Evolutionary conservation across 1,139 yeast genomes (phyloP).

Genomic region (Candida tunisiensis): DNA sequence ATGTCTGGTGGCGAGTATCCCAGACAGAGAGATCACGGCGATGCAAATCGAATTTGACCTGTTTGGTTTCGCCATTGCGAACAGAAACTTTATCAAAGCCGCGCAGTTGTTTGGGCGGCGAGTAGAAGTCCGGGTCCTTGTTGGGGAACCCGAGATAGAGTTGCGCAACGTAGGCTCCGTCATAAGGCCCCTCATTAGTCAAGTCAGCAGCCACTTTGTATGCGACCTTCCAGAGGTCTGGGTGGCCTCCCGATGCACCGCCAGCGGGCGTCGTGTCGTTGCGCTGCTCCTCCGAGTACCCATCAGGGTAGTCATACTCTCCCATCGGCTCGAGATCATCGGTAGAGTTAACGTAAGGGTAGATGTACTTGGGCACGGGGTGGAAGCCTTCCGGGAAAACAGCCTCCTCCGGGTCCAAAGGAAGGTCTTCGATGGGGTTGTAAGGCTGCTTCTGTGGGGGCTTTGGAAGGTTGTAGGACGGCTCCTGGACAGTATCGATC

Average conservation of each 20-base stretch:
- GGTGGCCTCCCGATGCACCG: conserved; percentile 40
- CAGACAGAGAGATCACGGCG: conserved; percentile 43
- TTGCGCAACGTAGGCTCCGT: conserved; percentile 40
- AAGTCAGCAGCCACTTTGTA: conserved; percentile 33
- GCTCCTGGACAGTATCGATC: conserved; percentile 27
- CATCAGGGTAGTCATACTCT: conserved; percentile 36
- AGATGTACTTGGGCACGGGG: conserved; percentile 9
- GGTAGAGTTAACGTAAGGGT: conserved; percentile 14
- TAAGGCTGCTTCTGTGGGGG: conserved; percentile 21
- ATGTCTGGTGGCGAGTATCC: conserved; percentile 41
- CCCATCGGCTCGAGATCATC: conserved; percentile 8
- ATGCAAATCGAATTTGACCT: conserved; percentile 28
- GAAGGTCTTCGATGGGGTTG: conserved; percentile 9
- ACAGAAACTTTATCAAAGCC: conserved; percentile 43
- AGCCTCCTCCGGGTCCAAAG: conserved; percentile 26
- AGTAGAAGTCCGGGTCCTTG: conserved; percentile 17
- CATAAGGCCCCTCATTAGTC: conserved; percentile 31
- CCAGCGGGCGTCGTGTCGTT: conserved; percentile 31
- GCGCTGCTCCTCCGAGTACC: conserved; percentile 26
- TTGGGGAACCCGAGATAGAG: conserved; percentile 40
- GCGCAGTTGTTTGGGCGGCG: conserved; percentile 37
- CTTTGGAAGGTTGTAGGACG: conserved; percentile 31
- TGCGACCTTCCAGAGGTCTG: conserved; percentile 27
- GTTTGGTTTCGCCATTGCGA: conserved; percentile 25
- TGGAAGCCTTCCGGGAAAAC: conserved; percentile 25